A percentile compares a stretch with the other conserved stretches of the same genome.
Evolutionary conservation across 495 filamentous ascomycete genomes (phyloP).

Genomic region (Neurospora cerealis): DNA sequence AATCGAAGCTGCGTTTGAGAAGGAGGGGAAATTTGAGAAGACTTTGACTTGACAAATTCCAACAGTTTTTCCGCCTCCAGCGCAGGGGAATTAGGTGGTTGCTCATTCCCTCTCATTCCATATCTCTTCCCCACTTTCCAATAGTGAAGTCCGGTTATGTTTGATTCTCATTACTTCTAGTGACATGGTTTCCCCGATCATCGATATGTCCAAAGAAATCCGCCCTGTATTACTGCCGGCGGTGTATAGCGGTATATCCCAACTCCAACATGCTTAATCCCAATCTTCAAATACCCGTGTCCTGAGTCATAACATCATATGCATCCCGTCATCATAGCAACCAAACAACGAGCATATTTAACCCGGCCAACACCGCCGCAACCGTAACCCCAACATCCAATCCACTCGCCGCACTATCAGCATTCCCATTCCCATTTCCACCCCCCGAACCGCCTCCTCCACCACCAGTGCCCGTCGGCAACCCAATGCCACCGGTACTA

Average conservation of each 20-base stretch:
- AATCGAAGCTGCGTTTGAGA: too few relatives aligned
- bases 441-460: neutral
- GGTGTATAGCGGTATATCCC: neutral
- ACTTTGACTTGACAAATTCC: too few relatives aligned
- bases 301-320: neutral
- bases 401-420: neutral
- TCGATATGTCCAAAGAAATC: neutral
- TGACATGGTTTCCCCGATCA: neutral
- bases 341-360: neutral
- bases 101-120: too few relatives aligned
- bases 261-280: neutral
- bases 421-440: neutral
- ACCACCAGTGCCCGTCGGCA: neutral
- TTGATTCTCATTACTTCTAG: neutral
- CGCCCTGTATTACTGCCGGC: neutral
- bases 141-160: neutral
- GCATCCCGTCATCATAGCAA: neutral
- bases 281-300: neutral
- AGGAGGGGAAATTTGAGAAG: too few relatives aligned
- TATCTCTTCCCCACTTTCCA: too few relatives aligned
- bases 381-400: neutral
- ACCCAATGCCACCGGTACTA: neutral
- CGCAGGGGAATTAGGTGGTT: too few relatives aligned
- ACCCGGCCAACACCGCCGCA: neutral
- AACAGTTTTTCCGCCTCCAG: too few relatives aligned